Base-by-base conservation (phyloP, 2,329 filamentous ascomycete species). In the Ceratocystis lukuohia region DNA sequence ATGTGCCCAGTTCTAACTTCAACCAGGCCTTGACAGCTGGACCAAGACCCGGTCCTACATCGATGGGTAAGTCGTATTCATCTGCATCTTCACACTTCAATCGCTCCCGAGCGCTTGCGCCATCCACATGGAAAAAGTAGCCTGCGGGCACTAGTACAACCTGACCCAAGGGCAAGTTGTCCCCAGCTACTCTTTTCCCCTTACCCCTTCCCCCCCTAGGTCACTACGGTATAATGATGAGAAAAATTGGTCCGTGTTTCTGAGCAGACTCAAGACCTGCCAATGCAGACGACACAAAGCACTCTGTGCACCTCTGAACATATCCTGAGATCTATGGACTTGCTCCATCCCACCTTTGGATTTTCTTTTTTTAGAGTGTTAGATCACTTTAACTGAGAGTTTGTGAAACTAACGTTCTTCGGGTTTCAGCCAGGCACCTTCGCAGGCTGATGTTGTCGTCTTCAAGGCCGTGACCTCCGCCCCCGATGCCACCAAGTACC, bases 241-340 rank as follows among this genome's bases (percentile, higher is more conserved):
- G 82, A 88, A 82, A 81, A 81, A 86, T 92, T 92, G 88, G 89
- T 93, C 89, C 89, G 88, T 93, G 89, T 94, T 93, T 86, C 89
- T 84, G 88, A 93, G 87, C 86, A 86, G 88, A 84, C 83, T 91
- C 89, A 93, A 93, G 88, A 92, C 88, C 89, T 88, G 86, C 85
- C 78, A 80, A 76, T 83, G 88, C 89, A 90, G 83, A 89, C 89
- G 78, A 77, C 80, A 81, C 82, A 83, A 87, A 85, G 86, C 28
- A 59, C 74, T 73, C 69, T 74, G 80, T 87, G 88, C 87, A 89
- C 76, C 82, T 89, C 88, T 92, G 88, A 91, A 65, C 68, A 68
- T 67, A 69, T 65, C 53, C 61, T 15, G n/a, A 59, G 59, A 56
- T n/a, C 61, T n/a, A 37, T n/a, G 28, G 28, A 33, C 20, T 59